phyloP scores from a whole-genome alignment of 1,284 basidiomycete species.

The Marasmius fiardii region DNA sequence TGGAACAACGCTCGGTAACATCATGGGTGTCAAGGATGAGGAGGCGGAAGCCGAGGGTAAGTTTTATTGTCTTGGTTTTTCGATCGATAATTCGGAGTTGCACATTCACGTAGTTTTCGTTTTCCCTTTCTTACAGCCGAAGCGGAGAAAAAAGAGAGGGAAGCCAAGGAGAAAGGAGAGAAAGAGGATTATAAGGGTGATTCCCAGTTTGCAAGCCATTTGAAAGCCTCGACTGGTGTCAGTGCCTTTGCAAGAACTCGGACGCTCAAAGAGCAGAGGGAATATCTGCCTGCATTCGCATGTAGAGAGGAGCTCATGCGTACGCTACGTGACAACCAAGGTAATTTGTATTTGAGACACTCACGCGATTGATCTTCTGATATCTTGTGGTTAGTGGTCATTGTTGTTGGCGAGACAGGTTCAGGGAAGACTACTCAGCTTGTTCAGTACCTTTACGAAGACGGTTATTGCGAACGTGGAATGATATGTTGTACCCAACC shows the following conservation, averaged over 20 bases:
- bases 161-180: conserved; percentile 50
- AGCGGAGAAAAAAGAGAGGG: conserved; percentile 57
- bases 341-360: conserved; percentile 30
- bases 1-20: conserved; percentile 92
- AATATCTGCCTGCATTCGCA: conserved; percentile 97
- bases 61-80: conserved; percentile 27
- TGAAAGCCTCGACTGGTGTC: conserved; percentile 76
- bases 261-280: conserved; percentile 92
- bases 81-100: conserved; percentile 43
- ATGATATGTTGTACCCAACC: conserved; percentile 96
- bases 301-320: conserved; percentile 93
- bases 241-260: conserved; percentile 82
- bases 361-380: neutral
- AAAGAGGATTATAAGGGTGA: conserved; percentile 87
- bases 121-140: conserved; percentile 46
- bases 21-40: conserved; percentile 96
- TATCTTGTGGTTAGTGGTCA: conserved; percentile 55
- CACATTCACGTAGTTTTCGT: conserved; percentile 69
- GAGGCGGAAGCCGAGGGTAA: conserved; percentile 83
- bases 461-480: conserved; percentile 88
- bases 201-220: conserved; percentile 92
- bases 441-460: conserved; percentile 91
- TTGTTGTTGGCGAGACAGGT: conserved; percentile 95
- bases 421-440: conserved; percentile 96
- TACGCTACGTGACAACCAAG: conserved; percentile 94